Percentiles rank a stretch among this genome's conserved stretches.
These are phyloP conservation scores for Solanum bulbocastanum DNA, from an alignment of 257 asterid species.

Conservation along the genomic window DNA sequence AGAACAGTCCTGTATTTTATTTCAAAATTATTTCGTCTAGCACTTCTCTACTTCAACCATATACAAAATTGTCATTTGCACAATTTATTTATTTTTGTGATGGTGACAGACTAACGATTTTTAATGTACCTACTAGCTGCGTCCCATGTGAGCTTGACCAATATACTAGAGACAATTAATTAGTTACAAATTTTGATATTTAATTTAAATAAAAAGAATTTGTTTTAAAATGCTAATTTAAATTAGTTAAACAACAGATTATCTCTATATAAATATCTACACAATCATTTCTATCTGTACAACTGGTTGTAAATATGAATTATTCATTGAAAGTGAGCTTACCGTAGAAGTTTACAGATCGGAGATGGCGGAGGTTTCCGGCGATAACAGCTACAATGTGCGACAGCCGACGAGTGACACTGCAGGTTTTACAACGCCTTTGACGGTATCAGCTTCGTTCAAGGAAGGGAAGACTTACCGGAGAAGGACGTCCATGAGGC, in stretches of 20 bases:
- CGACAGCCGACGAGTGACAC: conserved; percentile 1
- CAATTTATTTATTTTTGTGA: not conserved
- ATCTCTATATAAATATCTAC: not conserved
- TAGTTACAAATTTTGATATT: not conserved
- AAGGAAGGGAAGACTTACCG: conserved; percentile 51
- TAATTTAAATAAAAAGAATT: not conserved
- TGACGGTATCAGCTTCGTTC: conserved; percentile 60
- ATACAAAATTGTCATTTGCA: too few species aligned
- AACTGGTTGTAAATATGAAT: not conserved
- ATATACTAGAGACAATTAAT: not conserved
- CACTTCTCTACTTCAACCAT: too few species aligned
- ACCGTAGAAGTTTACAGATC: conserved; percentile 1
- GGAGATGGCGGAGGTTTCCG: conserved; percentile 77
- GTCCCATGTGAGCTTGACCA: not conserved
- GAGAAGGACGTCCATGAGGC: conserved; percentile 81
- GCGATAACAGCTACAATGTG: conserved; percentile 47
- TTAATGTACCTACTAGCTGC: not conserved
- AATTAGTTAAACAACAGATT: not conserved
- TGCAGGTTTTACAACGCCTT: conserved; percentile 26
- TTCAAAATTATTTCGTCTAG: too few species aligned
- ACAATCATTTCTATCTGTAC: not conserved
- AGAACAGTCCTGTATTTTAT: too few species aligned
- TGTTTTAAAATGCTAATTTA: not conserved
- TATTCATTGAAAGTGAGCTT: not conserved
- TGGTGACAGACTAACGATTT: not conserved